Conservation (phyloP, 208 protist genomes). For the Crithidia fasciculata region DNA sequence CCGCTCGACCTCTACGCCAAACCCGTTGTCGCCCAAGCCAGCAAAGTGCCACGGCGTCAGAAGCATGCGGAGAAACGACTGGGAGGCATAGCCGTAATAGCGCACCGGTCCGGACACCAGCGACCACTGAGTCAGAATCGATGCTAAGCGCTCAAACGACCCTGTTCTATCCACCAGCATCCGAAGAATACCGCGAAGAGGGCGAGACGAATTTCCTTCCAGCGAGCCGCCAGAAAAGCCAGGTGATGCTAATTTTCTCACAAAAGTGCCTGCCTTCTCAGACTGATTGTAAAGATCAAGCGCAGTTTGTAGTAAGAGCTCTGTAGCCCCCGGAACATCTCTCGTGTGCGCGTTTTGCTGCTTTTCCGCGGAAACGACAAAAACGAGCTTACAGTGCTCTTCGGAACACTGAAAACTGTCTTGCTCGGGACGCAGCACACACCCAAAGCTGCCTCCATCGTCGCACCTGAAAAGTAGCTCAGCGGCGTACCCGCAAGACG, state of each 20-base stretch:
- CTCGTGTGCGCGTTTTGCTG: not conserved
- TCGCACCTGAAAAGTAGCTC: conserved; percentile 30
- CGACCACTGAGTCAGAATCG: conserved; percentile 23
- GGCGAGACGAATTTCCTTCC: not conserved
- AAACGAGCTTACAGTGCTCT: conserved; percentile 17
- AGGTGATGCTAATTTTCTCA: not conserved
- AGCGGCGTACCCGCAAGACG: not conserved
- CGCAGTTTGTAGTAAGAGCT: not conserved
- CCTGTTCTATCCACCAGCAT: conserved; percentile 24
- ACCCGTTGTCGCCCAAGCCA: not conserved
- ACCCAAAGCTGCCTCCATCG: conserved; percentile 10
- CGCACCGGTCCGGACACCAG: conserved; percentile 11
- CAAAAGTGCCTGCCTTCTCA: not conserved
- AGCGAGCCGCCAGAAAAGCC: not conserved
- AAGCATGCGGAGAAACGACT: conserved; percentile 15
- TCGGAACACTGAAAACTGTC: not conserved
- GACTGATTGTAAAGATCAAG: conserved; percentile 5
- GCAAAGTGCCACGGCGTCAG: not conserved
- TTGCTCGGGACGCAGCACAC: conserved; percentile 12
- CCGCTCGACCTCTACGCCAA: not conserved
- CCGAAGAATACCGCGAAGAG: conserved; percentile 9
- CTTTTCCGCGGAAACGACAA: conserved; percentile 5
- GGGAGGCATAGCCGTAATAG: conserved; percentile 29
- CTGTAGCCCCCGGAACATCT: not conserved
- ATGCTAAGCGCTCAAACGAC: conserved; percentile 16